Conservation (phyloP, 108 stramenopile genomes). For the Cyclotella baltica region DNA sequence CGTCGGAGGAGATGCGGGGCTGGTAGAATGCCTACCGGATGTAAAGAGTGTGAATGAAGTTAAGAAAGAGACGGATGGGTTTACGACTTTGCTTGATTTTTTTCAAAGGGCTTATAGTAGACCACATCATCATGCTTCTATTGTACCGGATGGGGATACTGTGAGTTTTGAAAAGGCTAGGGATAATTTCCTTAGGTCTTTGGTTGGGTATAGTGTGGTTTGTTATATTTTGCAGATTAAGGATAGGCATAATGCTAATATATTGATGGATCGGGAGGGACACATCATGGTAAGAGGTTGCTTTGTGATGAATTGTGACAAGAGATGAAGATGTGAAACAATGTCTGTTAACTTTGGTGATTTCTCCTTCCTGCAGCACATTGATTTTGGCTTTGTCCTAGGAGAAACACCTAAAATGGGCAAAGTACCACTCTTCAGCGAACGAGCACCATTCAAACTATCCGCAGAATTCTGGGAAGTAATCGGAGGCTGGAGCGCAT, state of each 20-base stretch:
- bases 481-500: conserved; percentile 92
- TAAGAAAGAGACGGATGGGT: conserved; percentile 83
- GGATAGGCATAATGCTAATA: conserved; percentile 98
- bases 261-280: conserved; percentile 86
- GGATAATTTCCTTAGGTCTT: conserved; percentile 88
- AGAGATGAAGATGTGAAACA: neutral
- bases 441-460: conserved; percentile 94
- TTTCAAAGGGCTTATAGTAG: conserved; percentile 87
- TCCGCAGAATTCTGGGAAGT: conserved; percentile 91
- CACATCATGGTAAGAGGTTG: conserved; percentile 41
- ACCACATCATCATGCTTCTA: conserved; percentile 48
- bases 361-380: conserved; percentile 70
- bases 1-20: conserved; percentile 85
- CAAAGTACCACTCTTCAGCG: conserved; percentile 88
- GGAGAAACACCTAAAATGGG: conserved; percentile 95
- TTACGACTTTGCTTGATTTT: conserved; percentile 74
- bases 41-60: conserved; percentile 89
- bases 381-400: conserved; percentile 98
- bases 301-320: neutral
- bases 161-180: conserved; percentile 80
- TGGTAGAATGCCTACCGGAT: conserved; percentile 88
- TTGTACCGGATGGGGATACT: conserved; percentile 34
- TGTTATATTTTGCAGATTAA: conserved; percentile 98
- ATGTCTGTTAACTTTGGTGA: conserved; percentile 18
- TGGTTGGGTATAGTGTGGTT: conserved; percentile 92